phyloP scores from a whole-genome alignment of 176 grass and related monocot genomes.

The Carex myosuroides region DNA sequence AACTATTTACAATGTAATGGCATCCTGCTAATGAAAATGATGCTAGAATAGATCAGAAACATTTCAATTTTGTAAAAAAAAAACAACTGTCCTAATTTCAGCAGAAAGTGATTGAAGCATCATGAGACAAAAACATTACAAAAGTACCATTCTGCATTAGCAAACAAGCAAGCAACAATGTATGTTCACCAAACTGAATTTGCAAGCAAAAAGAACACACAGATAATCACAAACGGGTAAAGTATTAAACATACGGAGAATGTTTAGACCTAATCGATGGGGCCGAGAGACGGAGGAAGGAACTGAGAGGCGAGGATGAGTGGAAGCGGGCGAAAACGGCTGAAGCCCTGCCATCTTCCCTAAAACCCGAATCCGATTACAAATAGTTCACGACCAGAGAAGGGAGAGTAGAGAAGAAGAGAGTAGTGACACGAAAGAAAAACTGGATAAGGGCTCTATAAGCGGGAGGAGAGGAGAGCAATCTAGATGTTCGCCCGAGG shows the following conservation, averaged over 20 bases:
- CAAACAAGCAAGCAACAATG: background rate
- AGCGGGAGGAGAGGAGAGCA: background rate
- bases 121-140: background rate
- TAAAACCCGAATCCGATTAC: background rate
- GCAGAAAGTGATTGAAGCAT: too few species aligned
- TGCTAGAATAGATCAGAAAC: background rate
- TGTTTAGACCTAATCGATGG: constrained; percentile 34
- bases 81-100: background rate
- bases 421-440: background rate
- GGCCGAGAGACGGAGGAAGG: constrained; percentile 13
- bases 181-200: background rate
- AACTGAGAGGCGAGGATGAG: constrained; percentile 18
- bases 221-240: background rate
- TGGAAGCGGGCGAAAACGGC: constrained; percentile 42
- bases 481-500: background rate
- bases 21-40: background rate
- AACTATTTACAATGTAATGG: background rate
- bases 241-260: background rate
- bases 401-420: background rate
- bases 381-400: background rate
- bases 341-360: constrained; percentile 44
- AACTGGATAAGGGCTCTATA: background rate
- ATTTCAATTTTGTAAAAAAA: background rate
- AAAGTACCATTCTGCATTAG: background rate
- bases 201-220: background rate